phyloP scores from a whole-genome alignment of 208 protist genomes.

The Crithidia mellificae region DNA sequence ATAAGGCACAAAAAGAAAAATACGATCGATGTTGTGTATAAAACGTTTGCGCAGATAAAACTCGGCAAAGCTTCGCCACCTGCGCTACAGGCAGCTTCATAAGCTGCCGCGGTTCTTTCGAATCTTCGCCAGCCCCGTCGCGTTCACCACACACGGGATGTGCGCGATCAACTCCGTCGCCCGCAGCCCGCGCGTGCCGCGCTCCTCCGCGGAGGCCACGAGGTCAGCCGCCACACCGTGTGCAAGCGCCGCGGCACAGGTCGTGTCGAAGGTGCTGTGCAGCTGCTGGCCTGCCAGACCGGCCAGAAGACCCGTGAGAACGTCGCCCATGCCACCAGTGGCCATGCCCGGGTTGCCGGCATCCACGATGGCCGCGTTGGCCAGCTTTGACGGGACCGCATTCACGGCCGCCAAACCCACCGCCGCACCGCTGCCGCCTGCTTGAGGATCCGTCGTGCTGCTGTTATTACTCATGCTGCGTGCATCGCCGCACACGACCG shows the following conservation, averaged over 20 bases:
- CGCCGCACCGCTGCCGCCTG: no score
- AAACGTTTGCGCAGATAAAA: no score
- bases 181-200: constrained; percentile 63
- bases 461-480: not conserved
- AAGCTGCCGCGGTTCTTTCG: constrained; percentile 7
- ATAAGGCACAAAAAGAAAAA: no score
- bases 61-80: no score
- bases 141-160: constrained; percentile 56
- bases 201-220: constrained; percentile 28
- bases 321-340: constrained; percentile 82
- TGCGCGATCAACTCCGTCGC: constrained; percentile 64
- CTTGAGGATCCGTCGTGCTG: not conserved
- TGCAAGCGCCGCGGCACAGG: constrained; percentile 58
- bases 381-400: constrained; percentile 6
- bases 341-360: constrained; percentile 88
- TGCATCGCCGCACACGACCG: constrained; percentile 45
- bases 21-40: no score
- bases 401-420: not conserved
- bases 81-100: not conserved
- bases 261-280: constrained; percentile 33
- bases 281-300: constrained; percentile 53
- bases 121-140: not conserved
- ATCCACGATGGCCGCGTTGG: constrained; percentile 50
- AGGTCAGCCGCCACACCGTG: constrained; percentile 79
- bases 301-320: constrained; percentile 70